A percentile compares a stretch with the other conserved stretches of the same genome.
Conservation (phyloP, 2,329 filamentous ascomycete species). For the Alternaria arbusti region DNA sequence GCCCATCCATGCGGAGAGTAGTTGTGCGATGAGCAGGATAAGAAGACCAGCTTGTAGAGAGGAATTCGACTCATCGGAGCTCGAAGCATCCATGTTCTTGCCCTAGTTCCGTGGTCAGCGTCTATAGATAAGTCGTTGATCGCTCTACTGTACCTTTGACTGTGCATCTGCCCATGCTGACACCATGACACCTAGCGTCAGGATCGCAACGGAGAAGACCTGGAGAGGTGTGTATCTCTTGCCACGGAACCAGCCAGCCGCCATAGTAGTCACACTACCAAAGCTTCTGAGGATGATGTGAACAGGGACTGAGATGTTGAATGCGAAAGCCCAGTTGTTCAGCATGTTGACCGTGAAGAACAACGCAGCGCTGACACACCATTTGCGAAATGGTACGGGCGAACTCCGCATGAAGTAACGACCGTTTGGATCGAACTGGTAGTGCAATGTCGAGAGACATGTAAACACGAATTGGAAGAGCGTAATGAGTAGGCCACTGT, state of each 20-base stretch:
- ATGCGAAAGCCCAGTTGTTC: constrained; percentile 98
- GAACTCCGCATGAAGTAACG: constrained; percentile 78
- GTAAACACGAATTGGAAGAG: constrained; percentile 65
- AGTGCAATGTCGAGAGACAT: constrained; percentile 61
- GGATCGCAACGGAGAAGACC: constrained; percentile 77
- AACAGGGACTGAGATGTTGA: constrained; percentile 93
- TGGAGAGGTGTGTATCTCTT: constrained; percentile 84
- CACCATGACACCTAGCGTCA: constrained; percentile 85
- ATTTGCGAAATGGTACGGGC: constrained; percentile 81
- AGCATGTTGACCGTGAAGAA: constrained; percentile 95
- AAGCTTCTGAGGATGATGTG: constrained; percentile 97
- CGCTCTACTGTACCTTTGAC: constrained; percentile 67
- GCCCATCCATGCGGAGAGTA: constrained; percentile 92
- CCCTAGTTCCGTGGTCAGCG: constrained; percentile 42
- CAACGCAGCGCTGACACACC: constrained; percentile 85
- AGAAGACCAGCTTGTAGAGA: constrained; percentile 73
- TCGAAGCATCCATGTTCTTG: constrained; percentile 52
- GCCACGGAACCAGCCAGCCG: constrained; percentile 84
- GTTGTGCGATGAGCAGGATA: constrained; percentile 85
- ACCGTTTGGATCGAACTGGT: constrained; percentile 59
- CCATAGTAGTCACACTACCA: constrained; percentile 93
- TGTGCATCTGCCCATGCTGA: constrained; percentile 90
- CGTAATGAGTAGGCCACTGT: constrained; percentile 74
- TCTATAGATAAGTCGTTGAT: neutral
- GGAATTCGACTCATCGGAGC: constrained; percentile 47